These are phyloP conservation scores for Entomortierella lignicola DNA, from an alignment of 192 early-diverging fungal species.

Conservation along the genomic window DNA sequence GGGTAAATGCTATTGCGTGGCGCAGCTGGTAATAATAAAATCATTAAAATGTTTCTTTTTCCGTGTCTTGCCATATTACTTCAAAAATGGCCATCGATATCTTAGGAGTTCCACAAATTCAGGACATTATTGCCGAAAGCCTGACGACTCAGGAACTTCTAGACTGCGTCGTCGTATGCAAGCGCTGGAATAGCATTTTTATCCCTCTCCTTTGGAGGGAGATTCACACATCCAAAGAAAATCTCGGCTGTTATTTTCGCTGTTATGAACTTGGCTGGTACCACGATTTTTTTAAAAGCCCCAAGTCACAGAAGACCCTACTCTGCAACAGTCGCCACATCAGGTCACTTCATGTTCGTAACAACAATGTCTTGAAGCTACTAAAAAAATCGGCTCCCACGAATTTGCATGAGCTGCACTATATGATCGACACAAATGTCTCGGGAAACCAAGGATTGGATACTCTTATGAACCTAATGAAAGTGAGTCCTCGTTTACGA, in stretches of 20 bases:
- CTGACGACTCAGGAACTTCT: background rate
- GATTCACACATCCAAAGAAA: background rate
- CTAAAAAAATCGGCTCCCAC: background rate
- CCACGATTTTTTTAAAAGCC: background rate
- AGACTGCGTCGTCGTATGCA: background rate
- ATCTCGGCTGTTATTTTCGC: too few species aligned
- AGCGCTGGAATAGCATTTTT: background rate
- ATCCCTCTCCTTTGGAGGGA: background rate
- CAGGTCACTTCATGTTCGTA: background rate
- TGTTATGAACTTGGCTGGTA: background rate
- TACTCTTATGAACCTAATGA: background rate
- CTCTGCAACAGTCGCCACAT: background rate
- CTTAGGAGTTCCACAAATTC: background rate
- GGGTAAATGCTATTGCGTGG: too few species aligned
- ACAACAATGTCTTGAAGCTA: background rate
- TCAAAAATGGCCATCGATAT: background rate
- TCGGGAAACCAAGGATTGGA: background rate
- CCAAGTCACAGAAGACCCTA: background rate
- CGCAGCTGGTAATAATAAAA: background rate
- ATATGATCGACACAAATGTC: background rate
- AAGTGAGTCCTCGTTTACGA: background rate
- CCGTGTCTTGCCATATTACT: background rate
- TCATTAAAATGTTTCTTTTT: background rate
- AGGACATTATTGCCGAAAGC: background rate
- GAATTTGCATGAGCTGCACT: background rate